A percentile compares a stretch with the other conserved stretches of the same genome.
phyloP scores from a whole-genome alignment of 2,329 filamentous ascomycete species.

The Exophiala calicioides region DNA sequence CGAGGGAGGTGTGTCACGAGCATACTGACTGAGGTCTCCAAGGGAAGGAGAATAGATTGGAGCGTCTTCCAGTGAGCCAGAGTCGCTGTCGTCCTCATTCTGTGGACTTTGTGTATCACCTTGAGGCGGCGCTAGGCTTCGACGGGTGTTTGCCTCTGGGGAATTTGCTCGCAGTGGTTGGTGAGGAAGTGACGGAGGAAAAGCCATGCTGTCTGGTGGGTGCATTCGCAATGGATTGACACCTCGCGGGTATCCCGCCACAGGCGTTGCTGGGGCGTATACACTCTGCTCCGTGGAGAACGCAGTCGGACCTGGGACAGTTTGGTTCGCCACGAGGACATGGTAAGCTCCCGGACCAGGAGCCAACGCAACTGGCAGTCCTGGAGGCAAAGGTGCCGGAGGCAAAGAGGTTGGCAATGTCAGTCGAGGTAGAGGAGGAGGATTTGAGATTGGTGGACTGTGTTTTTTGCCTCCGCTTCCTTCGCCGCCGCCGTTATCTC shows the following conservation, averaged over 20 bases:
- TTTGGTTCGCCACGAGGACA: neutral
- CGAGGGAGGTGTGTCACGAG: conserved; percentile 24
- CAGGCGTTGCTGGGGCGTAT: conserved; percentile 18
- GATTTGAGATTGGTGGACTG: conserved; percentile 3
- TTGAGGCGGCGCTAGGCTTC: conserved; percentile 1
- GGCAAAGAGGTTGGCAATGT: conserved; percentile 1
- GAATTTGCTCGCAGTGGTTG: neutral
- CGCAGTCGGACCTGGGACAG: conserved; percentile 12
- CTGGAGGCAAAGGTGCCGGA: neutral
- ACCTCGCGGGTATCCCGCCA: conserved; percentile 10
- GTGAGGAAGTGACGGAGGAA: conserved; percentile 2
- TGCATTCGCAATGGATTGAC: conserved; percentile 29
- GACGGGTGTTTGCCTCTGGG: neutral
- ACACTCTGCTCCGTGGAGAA: conserved; percentile 21
- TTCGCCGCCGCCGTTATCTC: conserved; percentile 1
- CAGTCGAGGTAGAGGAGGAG: neutral
- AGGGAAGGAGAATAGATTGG: conserved; percentile 31
- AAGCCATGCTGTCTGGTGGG: conserved; percentile 22
- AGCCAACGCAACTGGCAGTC: neutral
- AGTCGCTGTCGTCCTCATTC: conserved; percentile 21
- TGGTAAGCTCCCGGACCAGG: neutral
- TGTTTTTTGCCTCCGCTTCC: conserved; percentile 4
- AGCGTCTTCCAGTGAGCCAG: conserved; percentile 23
- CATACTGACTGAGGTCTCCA: conserved; percentile 29
- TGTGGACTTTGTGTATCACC: conserved; percentile 4